Evolutionary conservation across 1,139 yeast genomes (phyloP).

Genomic region (Magnusiomyces paraingens): DNA sequence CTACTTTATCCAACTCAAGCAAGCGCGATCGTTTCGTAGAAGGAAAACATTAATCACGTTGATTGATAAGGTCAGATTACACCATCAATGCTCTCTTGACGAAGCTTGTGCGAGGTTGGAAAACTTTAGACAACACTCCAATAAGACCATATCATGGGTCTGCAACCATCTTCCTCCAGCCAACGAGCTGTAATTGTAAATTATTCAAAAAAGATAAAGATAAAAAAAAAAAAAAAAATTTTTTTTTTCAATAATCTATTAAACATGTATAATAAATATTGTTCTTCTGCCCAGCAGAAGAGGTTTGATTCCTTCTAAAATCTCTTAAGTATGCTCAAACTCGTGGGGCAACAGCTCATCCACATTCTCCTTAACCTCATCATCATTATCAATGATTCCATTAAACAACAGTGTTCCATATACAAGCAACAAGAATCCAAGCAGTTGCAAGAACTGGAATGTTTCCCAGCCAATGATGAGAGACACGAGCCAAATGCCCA

Average conservation of each 20-base stretch:
- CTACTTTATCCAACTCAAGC: slow-evolving; percentile 5
- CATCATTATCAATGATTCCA: slow-evolving; percentile 43
- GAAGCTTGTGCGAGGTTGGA: slow-evolving; percentile 2
- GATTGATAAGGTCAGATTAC: slow-evolving; percentile 1
- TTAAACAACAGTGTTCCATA: slow-evolving; percentile 72
- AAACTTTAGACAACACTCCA: not conserved
- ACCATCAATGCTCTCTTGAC: not conserved
- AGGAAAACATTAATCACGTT: slow-evolving; percentile 1
- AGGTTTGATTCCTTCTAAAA: no score
- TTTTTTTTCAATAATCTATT: not conserved
- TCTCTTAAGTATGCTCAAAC: slow-evolving; percentile 20
- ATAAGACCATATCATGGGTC: slow-evolving; percentile 7
- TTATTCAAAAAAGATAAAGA: no score
- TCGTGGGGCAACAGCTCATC: slow-evolving; percentile 21
- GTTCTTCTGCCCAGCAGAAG: no score
- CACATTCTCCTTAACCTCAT: slow-evolving; percentile 10
- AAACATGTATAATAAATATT: not conserved
- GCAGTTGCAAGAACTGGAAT: slow-evolving; percentile 52
- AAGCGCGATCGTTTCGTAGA: slow-evolving; percentile 2
- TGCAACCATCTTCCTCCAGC: slow-evolving; percentile 5
- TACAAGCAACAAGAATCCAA: slow-evolving; percentile 60
- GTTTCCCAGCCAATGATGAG: slow-evolving; percentile 72
- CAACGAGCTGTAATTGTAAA: not conserved
- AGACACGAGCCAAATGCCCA: slow-evolving; percentile 73
- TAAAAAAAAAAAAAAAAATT: not conserved